Evolutionary conservation across 2,329 filamentous ascomycete genomes (phyloP).

Genomic region (Eutypa lata): DNA sequence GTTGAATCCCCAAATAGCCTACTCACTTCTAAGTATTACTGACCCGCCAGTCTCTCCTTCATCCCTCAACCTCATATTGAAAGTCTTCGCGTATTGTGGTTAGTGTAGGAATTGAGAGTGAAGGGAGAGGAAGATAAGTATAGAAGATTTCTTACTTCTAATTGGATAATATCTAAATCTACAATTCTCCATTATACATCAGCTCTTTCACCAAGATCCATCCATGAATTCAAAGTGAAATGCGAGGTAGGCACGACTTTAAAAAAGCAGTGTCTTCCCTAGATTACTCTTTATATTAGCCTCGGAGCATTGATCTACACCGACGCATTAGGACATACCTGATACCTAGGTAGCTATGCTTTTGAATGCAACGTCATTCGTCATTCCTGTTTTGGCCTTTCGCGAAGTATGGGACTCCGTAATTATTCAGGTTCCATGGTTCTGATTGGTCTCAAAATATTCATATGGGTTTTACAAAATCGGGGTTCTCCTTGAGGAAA

Average conservation of each 20-base stretch:
- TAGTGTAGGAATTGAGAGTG: neutral
- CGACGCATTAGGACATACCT: neutral
- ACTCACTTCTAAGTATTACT: neutral
- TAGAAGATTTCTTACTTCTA: too few species aligned
- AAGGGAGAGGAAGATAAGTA: too few species aligned
- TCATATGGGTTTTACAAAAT: neutral
- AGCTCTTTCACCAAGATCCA: neutral
- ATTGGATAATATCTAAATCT: neutral
- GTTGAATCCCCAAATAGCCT: neutral
- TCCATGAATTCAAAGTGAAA: neutral
- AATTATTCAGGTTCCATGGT: neutral
- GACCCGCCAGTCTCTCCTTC: neutral
- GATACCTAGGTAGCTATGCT: too few species aligned
- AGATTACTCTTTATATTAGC: neutral
- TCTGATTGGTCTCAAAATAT: neutral
- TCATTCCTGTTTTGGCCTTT: neutral
- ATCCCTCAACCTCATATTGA: neutral
- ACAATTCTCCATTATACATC: neutral
- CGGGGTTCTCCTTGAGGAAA: neutral
- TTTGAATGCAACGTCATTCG: too few species aligned
- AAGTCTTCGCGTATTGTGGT: neutral
- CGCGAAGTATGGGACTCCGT: neutral
- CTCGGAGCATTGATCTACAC: neutral
- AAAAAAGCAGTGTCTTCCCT: neutral
- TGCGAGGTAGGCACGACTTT: neutral